A percentile compares a stretch with the other conserved stretches of the same genome.
These are phyloP conservation scores for Fulvia fulva DNA, from an alignment of 2,329 filamentous ascomycete species.

Conservation along the genomic window DNA sequence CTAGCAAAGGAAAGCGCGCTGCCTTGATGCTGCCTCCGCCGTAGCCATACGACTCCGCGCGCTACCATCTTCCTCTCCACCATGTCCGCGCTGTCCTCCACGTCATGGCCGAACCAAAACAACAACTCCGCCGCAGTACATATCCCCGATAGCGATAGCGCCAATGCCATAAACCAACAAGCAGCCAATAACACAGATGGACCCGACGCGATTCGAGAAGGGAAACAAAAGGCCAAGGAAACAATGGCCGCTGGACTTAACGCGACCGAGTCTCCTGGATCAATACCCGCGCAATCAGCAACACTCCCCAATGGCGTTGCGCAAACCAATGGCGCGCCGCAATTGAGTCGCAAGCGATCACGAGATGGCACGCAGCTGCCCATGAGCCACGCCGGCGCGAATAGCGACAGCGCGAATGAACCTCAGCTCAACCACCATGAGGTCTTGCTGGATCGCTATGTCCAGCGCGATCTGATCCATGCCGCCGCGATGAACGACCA, in stretches of 20 bases:
- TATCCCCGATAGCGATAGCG: slow-evolving; percentile 18
- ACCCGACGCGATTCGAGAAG: slow-evolving; percentile 51
- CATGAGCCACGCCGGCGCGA: slow-evolving; percentile 26
- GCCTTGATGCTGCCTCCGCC: neutral
- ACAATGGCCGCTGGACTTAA: slow-evolving; percentile 50
- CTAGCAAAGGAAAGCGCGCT: neutral
- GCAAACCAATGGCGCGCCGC: slow-evolving; percentile 45
- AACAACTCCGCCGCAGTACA: slow-evolving; percentile 23
- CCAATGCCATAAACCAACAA: slow-evolving; percentile 16
- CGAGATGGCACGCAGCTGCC: slow-evolving; percentile 55
- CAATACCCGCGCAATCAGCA: slow-evolving; percentile 4
- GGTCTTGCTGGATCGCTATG: slow-evolving; percentile 59
- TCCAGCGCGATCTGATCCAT: slow-evolving; percentile 60
- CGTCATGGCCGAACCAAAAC: slow-evolving; percentile 13
- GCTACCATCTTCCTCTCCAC: neutral
- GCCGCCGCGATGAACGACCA: slow-evolving; percentile 51
- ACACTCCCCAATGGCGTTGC: slow-evolving; percentile 22
- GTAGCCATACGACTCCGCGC: neutral
- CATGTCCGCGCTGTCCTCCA: neutral
- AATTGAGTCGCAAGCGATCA: slow-evolving; percentile 54
- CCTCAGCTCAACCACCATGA: slow-evolving; percentile 26
- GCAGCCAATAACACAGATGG: slow-evolving; percentile 20
- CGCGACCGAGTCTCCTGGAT: slow-evolving; percentile 33
- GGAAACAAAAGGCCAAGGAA: slow-evolving; percentile 59
- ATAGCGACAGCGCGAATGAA: slow-evolving; percentile 14